A percentile compares a stretch with the other conserved stretches of the same genome.
Evolutionary conservation across 306 rosid species (phyloP).

Genomic region (Castanospermum australe): DNA sequence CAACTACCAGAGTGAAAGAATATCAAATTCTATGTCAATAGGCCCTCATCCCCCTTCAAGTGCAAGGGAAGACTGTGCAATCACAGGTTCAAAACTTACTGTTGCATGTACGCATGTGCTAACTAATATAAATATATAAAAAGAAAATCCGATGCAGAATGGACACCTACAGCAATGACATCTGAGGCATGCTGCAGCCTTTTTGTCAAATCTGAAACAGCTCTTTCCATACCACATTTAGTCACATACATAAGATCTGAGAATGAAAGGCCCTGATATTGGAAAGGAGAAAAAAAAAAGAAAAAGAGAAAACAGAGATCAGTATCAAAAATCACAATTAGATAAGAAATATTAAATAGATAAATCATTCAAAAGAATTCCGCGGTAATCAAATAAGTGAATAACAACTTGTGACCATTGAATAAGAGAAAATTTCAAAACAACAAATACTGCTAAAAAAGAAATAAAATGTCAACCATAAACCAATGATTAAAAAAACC

Average conservation of each 20-base stretch:
- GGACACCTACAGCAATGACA: constrained; percentile 76
- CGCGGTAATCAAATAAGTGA: background rate
- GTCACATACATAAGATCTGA: constrained; percentile 96
- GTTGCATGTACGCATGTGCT: background rate
- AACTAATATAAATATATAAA: background rate
- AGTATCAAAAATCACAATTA: background rate
- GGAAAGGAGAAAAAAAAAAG: background rate
- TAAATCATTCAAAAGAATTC: constrained; percentile 7
- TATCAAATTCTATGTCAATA: background rate
- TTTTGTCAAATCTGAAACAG: constrained; percentile 81
- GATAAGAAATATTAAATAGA: background rate
- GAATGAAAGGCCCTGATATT: constrained; percentile 76
- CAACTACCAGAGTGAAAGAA: background rate
- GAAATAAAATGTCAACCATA: constrained; percentile 4
- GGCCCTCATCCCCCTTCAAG: background rate
- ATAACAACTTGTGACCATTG: background rate
- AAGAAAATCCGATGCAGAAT: background rate
- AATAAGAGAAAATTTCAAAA: constrained; percentile 8
- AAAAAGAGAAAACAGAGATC: background rate
- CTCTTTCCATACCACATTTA: constrained; percentile 78
- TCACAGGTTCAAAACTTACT: background rate
- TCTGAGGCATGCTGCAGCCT: constrained; percentile 83
- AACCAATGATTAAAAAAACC: constrained; percentile 1
- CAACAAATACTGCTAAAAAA: background rate
- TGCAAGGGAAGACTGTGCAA: background rate